These are phyloP conservation scores for Trametopsis cervina DNA, from an alignment of 768 basidiomycete species.

Conservation along the genomic window DNA sequence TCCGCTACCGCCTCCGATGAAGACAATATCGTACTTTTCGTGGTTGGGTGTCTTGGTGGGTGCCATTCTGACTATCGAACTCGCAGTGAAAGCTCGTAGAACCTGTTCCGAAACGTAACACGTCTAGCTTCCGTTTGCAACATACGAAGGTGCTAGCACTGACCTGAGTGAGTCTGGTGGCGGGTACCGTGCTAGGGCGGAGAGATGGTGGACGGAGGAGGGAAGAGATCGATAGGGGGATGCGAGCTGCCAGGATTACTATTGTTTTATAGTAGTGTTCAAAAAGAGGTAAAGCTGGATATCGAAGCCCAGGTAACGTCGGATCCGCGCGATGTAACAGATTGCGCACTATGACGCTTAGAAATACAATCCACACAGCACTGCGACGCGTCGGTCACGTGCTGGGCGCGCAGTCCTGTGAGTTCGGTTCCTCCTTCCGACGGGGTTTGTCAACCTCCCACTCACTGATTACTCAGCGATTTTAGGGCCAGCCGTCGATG, in stretches of 20 bases:
- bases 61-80: constrained; percentile 53
- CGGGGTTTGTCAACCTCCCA: no score
- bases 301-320: no score
- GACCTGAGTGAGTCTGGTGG: constrained; percentile 12
- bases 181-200: background rate
- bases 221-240: constrained; percentile 6
- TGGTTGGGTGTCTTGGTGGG: constrained; percentile 58
- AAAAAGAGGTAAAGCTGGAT: no score
- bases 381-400: background rate
- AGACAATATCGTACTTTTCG: constrained; percentile 76
- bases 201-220: constrained; percentile 4
- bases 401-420: background rate
- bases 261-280: no score
- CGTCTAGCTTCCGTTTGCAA: background rate
- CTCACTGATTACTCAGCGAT: no score
- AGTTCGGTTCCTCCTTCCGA: background rate
- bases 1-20: constrained; percentile 91
- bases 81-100: constrained; percentile 38
- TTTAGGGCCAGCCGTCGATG: no score
- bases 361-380: no score
- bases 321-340: no score
- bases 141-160: background rate
- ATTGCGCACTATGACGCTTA: no score
- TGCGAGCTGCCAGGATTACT: constrained; percentile 4
- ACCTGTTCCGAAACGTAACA: constrained; percentile 7